Percentiles rank a stretch among this genome's conserved stretches.
phyloP scores from a whole-genome alignment of 495 filamentous ascomycete genomes.

The Durotheca rogersii region DNA sequence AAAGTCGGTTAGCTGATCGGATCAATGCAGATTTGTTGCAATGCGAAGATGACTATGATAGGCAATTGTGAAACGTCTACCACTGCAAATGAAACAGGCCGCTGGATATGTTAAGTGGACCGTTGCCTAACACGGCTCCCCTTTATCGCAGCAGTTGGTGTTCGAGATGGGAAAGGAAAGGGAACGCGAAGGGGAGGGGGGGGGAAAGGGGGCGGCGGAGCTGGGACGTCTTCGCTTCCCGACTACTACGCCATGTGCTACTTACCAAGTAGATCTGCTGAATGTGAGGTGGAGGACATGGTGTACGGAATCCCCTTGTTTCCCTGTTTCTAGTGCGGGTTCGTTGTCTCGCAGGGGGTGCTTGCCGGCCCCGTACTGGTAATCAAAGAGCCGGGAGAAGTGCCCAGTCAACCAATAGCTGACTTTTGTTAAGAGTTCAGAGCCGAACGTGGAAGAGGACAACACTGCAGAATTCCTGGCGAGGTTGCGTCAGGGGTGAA shows the following conservation, averaged over 20 bases:
- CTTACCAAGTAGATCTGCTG: constrained; percentile 30
- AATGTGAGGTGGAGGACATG: constrained; percentile 24
- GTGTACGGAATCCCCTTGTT: constrained; percentile 13
- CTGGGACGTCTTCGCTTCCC: constrained; percentile 8
- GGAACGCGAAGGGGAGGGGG: constrained; percentile 16
- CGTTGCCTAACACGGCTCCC: constrained; percentile 11
- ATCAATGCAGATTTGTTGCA: constrained; percentile 38
- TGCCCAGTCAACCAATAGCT: constrained; percentile 15
- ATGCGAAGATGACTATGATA: constrained; percentile 46
- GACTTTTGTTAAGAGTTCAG: constrained; percentile 12
- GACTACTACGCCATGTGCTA: no score
- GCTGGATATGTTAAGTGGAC: constrained; percentile 40
- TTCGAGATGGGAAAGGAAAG: no score
- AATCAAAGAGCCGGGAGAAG: constrained; percentile 14
- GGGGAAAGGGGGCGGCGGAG: constrained; percentile 25
- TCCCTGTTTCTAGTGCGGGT: constrained; percentile 16
- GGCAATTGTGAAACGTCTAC: constrained; percentile 53
- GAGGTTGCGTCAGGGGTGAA: constrained; percentile 14
- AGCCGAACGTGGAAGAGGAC: constrained; percentile 15
- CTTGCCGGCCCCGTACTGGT: constrained; percentile 12
- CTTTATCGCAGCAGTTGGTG: constrained; percentile 16
- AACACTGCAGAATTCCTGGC: constrained; percentile 14
- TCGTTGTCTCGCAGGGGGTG: constrained; percentile 25
- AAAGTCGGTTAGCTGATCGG: constrained; percentile 40
- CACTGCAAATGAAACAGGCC: constrained; percentile 53